These are phyloP conservation scores for Stereocaulon alpinum DNA, from an alignment of 495 filamentous ascomycete species.

Conservation along the genomic window DNA sequence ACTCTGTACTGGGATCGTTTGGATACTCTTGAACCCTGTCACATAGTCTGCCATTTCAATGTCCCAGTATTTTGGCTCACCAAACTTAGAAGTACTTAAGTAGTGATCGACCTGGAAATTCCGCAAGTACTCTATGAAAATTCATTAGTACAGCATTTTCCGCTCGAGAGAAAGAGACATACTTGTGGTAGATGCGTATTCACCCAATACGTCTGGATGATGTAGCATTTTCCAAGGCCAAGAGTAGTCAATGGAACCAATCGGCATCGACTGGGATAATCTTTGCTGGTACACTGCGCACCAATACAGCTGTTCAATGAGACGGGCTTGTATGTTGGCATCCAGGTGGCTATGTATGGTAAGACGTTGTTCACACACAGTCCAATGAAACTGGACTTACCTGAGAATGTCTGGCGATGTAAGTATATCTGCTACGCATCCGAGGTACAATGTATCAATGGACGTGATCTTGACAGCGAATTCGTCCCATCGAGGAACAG, in stretches of 20 bases:
- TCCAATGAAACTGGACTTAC: constrained; percentile 3
- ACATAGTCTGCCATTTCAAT: constrained; percentile 12
- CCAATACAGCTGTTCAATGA: constrained; percentile 16
- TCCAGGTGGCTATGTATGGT: constrained; percentile 7
- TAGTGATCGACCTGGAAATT: constrained; percentile 12
- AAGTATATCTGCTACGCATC: constrained; percentile 10
- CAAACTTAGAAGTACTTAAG: constrained; percentile 11
- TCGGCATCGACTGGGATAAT: neutral
- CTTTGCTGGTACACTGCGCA: constrained; percentile 16
- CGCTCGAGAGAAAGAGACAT: no score
- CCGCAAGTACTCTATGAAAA: neutral
- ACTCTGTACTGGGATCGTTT: neutral
- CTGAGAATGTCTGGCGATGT: neutral
- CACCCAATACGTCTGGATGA: neutral
- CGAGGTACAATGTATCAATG: constrained; percentile 9
- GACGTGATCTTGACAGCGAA: neutral
- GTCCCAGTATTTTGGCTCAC: constrained; percentile 13
- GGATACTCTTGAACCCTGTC: constrained; percentile 9
- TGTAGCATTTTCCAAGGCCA: constrained; percentile 16
- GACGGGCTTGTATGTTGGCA: neutral
- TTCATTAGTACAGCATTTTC: neutral
- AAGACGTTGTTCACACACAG: neutral
- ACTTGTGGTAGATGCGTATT: constrained; percentile 1
- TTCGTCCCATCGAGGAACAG: neutral
- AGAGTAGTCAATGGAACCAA: constrained; percentile 9